A percentile compares a stretch with the other conserved stretches of the same genome.
Evolutionary conservation across 768 basidiomycete genomes (phyloP).

Genomic region (Trametopsis cervina): DNA sequence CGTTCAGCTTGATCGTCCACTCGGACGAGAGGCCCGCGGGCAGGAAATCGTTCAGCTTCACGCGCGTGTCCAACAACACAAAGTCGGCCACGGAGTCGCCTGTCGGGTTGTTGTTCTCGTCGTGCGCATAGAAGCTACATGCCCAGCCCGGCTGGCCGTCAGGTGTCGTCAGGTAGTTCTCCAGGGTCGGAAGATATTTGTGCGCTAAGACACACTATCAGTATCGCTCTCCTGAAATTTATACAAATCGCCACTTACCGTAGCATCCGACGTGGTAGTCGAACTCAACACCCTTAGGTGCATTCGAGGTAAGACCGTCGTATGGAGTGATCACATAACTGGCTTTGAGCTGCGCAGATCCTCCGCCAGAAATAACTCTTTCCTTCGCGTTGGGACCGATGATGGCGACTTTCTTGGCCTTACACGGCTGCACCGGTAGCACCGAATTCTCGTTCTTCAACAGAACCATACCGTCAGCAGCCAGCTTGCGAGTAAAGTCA

Average conservation of each 20-base stretch:
- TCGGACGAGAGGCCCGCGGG: slow-evolving; percentile 44
- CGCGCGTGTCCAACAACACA: slow-evolving; percentile 49
- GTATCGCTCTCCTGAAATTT: background rate
- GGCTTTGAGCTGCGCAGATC: slow-evolving; percentile 62
- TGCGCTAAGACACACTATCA: slow-evolving; percentile 37
- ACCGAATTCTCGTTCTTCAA: slow-evolving; percentile 52
- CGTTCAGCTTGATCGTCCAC: slow-evolving; percentile 53
- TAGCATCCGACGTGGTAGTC: slow-evolving; percentile 59
- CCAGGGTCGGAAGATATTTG: slow-evolving; percentile 66
- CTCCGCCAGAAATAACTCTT: slow-evolving; percentile 65
- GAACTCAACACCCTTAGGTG: slow-evolving; percentile 43
- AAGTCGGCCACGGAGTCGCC: slow-evolving; percentile 39
- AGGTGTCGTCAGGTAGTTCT: slow-evolving; percentile 45
- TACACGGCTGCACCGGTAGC: slow-evolving; percentile 36
- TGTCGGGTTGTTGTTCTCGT: slow-evolving; percentile 37
- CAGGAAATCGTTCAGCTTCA: slow-evolving; percentile 62
- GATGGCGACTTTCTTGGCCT: slow-evolving; percentile 46
- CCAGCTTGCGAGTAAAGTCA: slow-evolving; percentile 47
- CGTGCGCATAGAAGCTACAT: slow-evolving; percentile 56
- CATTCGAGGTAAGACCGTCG: slow-evolving; percentile 47
- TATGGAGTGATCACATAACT: slow-evolving; percentile 60
- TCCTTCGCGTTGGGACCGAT: slow-evolving; percentile 67
- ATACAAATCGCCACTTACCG: slow-evolving; percentile 30
- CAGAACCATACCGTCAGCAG: slow-evolving; percentile 57
- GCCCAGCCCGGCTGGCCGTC: slow-evolving; percentile 54